phyloP scores from a whole-genome alignment of 164 flowering plant species.

The Umbellularia californica region DNA sequence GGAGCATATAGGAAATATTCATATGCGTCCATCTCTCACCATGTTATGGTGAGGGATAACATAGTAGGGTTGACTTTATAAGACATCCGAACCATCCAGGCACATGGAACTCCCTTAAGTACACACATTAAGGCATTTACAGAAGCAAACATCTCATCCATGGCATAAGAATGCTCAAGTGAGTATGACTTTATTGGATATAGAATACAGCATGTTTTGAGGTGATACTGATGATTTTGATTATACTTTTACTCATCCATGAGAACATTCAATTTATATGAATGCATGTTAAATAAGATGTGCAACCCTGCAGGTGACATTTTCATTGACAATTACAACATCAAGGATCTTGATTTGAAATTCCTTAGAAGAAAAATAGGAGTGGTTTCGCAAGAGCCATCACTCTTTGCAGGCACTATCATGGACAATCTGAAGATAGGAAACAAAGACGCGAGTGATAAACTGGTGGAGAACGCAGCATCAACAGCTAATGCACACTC shows the following conservation, averaged over 20 bases:
- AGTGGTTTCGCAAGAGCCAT: constrained; percentile 68
- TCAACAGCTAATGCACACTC: constrained; percentile 54
- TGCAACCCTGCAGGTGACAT: constrained; percentile 40
- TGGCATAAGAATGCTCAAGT: not conserved
- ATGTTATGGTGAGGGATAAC: too few species aligned
- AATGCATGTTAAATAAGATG: not conserved
- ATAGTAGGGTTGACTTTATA: too few species aligned
- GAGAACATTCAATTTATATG: too few species aligned
- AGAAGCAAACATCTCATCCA: not conserved
- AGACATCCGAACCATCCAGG: too few species aligned
- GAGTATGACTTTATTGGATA: not conserved
- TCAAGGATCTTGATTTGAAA: constrained; percentile 55
- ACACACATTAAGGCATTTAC: not conserved
- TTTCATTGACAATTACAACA: constrained; percentile 50
- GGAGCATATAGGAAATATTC: too few species aligned
- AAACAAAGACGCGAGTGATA: constrained; percentile 40
- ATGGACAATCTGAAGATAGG: constrained; percentile 61
- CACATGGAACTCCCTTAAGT: too few species aligned
- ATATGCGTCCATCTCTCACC: too few species aligned
- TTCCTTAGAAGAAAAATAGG: constrained; percentile 52
- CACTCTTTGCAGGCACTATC: constrained; percentile 58
- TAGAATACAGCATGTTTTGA: not conserved
- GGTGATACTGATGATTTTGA: too few species aligned
- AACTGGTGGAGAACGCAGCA: constrained; percentile 44
- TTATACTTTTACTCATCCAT: too few species aligned